Conservation (phyloP, 2,329 filamentous ascomycete species). For the Apiospora kogelbergensis region DNA sequence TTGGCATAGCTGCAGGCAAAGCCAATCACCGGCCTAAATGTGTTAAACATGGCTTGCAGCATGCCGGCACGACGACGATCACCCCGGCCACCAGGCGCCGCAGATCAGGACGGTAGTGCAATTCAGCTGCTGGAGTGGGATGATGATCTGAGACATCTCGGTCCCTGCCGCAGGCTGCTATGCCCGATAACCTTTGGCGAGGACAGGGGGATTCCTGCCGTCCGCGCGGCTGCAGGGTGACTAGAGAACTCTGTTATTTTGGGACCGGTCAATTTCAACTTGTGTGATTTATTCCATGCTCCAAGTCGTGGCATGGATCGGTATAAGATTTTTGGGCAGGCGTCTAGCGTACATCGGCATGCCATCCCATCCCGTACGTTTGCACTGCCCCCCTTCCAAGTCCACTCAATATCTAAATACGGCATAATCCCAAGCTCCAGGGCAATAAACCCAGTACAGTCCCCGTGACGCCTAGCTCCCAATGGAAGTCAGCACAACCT, state of each 20-base stretch:
- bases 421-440: too few relatives aligned
- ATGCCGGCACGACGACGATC: background rate
- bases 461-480: too few relatives aligned
- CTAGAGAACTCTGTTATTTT: too few relatives aligned
- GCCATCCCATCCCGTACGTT: too few relatives aligned
- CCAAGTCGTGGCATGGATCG: background rate
- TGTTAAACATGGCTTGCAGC: background rate
- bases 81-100: background rate
- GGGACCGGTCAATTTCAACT: background rate
- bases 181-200: background rate
- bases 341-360: background rate
- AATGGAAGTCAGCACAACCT: too few relatives aligned
- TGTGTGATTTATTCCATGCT: background rate
- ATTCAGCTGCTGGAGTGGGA: background rate
- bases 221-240: background rate
- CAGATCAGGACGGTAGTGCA: background rate
- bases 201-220: background rate
- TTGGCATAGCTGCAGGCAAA: background rate
- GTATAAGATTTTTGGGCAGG: background rate
- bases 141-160: background rate
- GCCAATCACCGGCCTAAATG: background rate
- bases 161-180: background rate
- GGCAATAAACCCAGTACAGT: too few relatives aligned
- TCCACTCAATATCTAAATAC: too few relatives aligned
- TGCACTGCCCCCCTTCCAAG: too few relatives aligned